Conservation (phyloP, 768 basidiomycete genomes). For the Collybia mongolica region DNA sequence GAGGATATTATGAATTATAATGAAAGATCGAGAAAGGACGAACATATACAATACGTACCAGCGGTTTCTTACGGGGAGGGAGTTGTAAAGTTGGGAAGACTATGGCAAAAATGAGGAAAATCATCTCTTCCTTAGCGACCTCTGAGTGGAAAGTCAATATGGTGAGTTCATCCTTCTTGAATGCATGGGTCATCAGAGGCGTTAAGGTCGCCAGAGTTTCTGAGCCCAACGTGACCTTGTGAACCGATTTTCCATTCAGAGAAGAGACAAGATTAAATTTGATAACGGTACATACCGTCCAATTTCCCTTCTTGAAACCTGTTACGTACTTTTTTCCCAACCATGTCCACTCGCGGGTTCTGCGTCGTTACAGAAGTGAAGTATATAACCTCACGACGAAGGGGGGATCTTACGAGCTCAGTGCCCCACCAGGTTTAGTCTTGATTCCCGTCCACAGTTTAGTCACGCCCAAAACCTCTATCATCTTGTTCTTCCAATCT, state of each 20-base stretch:
- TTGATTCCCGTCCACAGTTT: slow-evolving; percentile 6
- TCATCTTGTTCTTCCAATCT: slow-evolving; percentile 13
- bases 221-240: slow-evolving; percentile 8
- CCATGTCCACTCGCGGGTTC: slow-evolving; percentile 15
- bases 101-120: slow-evolving; percentile 14
- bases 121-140: slow-evolving; percentile 14
- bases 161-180: slow-evolving; percentile 13
- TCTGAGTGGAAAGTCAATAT: slow-evolving; percentile 12
- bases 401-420: slow-evolving; percentile 8
- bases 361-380: not conserved
- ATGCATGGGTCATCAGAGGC: slow-evolving; percentile 5
- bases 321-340: slow-evolving; percentile 9
- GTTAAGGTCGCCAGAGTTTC: slow-evolving; percentile 11
- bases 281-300: slow-evolving; percentile 14
- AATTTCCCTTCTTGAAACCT: slow-evolving; percentile 5
- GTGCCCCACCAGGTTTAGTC: slow-evolving; percentile 9
- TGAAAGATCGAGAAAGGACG: too few relatives aligned
- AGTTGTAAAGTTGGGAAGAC: slow-evolving; percentile 11
- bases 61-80: slow-evolving; percentile 6
- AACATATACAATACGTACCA: slow-evolving; percentile 5
- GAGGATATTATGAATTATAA: not conserved
- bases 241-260: too few relatives aligned
- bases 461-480: slow-evolving; percentile 5
- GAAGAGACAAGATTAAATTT: too few relatives aligned
- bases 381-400: too few relatives aligned